Percentiles rank a stretch among this genome's conserved stretches.
phyloP scores from a whole-genome alignment of 2,329 filamentous ascomycete genomes.

The Aureobasidium musti region DNA sequence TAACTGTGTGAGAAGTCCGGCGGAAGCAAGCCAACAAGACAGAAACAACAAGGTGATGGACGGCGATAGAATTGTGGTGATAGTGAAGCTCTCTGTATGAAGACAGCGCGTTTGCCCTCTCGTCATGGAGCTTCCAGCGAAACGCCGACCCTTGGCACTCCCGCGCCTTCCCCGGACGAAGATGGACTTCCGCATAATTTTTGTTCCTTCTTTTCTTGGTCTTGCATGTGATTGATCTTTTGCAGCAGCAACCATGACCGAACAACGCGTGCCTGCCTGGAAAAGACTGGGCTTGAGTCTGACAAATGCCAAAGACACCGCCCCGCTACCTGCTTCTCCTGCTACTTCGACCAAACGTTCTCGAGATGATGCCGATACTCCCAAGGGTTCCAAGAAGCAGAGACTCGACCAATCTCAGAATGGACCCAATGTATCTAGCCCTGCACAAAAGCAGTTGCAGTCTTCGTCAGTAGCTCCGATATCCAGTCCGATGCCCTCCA shows the following conservation, averaged over 20 bases:
- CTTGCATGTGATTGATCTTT: constrained; percentile 7
- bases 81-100: constrained; percentile 16
- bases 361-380: constrained; percentile 17
- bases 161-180: constrained; percentile 9
- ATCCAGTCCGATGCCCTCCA: constrained; percentile 23
- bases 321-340: constrained; percentile 10
- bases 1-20: constrained; percentile 4
- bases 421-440: constrained; percentile 12
- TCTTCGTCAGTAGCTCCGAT: constrained; percentile 21
- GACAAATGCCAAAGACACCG: constrained; percentile 53
- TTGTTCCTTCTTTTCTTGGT: constrained; percentile 12
- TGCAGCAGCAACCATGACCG: constrained; percentile 6
- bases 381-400: constrained; percentile 21
- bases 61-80: constrained; percentile 19
- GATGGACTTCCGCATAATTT: constrained; percentile 8
- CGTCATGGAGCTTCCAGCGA: constrained; percentile 25
- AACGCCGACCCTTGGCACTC: constrained; percentile 23
- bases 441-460: constrained; percentile 10
- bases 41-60: constrained; percentile 12
- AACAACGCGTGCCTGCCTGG: constrained; percentile 56
- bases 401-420: constrained; percentile 21
- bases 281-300: constrained; percentile 62
- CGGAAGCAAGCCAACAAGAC: background rate
- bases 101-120: constrained; percentile 24
- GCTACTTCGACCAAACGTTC: constrained; percentile 7